phyloP scores from a whole-genome alignment of 257 asterid genomes.

The Solanum boliviense region DNA sequence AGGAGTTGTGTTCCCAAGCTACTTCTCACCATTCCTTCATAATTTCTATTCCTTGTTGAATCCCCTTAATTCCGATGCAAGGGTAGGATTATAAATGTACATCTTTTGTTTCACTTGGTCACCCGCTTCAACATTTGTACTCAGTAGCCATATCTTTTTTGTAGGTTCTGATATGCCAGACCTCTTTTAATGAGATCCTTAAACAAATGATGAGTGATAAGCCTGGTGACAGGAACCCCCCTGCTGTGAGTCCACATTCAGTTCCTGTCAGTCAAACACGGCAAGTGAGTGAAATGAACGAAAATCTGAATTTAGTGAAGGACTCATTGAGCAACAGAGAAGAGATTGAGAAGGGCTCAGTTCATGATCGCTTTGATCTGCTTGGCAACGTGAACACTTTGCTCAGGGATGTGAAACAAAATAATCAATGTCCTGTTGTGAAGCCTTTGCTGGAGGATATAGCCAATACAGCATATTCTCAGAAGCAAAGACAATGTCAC shows the following conservation, averaged over 20 bases:
- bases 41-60: constrained; percentile 80
- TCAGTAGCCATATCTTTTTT: constrained; percentile 14
- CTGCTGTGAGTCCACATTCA: constrained; percentile 20
- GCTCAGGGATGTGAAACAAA: constrained; percentile 64
- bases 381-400: constrained; percentile 60
- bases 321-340: constrained; percentile 24
- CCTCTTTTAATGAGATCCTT: constrained; percentile 79
- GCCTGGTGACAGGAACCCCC: constrained; percentile 21
- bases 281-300: constrained; percentile 22
- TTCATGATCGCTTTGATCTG: constrained; percentile 60
- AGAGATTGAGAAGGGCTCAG: constrained; percentile 36
- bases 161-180: constrained; percentile 91
- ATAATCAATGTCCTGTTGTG: constrained; percentile 22
- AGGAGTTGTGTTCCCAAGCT: constrained; percentile 80
- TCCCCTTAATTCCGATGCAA: constrained; percentile 84
- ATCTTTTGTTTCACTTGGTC: background rate
- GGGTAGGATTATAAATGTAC: constrained; percentile 44
- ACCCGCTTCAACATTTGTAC: background rate
- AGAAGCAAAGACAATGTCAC: constrained; percentile 33
- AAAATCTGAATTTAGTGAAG: constrained; percentile 14
- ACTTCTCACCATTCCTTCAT: constrained; percentile 93
- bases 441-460: constrained; percentile 37
- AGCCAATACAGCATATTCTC: constrained; percentile 26
- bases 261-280: constrained; percentile 16
- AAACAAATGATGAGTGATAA: constrained; percentile 73